phyloP scores from a whole-genome alignment of 345 rosid species.

The Cardamine occulta region DNA sequence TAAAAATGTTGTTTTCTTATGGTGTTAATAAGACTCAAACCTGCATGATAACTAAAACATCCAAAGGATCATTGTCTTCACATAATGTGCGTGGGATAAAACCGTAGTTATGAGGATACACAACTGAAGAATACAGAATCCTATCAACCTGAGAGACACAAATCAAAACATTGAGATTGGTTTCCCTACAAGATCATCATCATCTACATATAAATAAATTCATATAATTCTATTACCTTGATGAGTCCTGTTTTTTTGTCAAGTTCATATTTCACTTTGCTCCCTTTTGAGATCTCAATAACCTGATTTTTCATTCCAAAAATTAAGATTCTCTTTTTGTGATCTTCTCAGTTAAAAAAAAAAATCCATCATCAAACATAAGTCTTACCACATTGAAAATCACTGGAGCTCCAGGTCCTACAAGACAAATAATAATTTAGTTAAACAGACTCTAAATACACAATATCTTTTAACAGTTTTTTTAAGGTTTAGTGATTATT shows the following conservation, averaged over 20 bases:
- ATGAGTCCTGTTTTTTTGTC: slow-evolving; percentile 96
- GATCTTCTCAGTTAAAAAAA: neutral
- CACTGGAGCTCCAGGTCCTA: slow-evolving; percentile 96
- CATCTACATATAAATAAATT: neutral
- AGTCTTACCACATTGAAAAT: slow-evolving; percentile 75
- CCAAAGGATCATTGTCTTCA: slow-evolving; percentile 98
- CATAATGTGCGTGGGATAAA: slow-evolving; percentile 96
- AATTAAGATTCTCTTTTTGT: neutral
- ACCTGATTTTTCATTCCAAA: slow-evolving; percentile 55
- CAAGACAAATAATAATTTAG: neutral
- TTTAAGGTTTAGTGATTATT: neutral
- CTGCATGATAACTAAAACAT: slow-evolving; percentile 98
- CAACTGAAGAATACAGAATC: slow-evolving; percentile 92
- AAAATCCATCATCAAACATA: neutral
- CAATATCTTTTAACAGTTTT: too few relatives aligned
- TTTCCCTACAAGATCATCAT: neutral
- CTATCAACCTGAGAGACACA: slow-evolving; percentile 74
- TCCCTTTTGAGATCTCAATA: slow-evolving; percentile 93
- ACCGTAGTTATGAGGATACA: slow-evolving; percentile 99
- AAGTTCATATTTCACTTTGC: slow-evolving; percentile 98
- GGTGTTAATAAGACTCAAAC: slow-evolving; percentile 42
- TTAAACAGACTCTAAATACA: neutral
- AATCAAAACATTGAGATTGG: slow-evolving; percentile 9
- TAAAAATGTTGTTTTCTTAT: neutral
- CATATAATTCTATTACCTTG: slow-evolving; percentile 57